phyloP scores from a whole-genome alignment of 139 green algal genomes.

The Tetradesmus lagerheimii region DNA sequence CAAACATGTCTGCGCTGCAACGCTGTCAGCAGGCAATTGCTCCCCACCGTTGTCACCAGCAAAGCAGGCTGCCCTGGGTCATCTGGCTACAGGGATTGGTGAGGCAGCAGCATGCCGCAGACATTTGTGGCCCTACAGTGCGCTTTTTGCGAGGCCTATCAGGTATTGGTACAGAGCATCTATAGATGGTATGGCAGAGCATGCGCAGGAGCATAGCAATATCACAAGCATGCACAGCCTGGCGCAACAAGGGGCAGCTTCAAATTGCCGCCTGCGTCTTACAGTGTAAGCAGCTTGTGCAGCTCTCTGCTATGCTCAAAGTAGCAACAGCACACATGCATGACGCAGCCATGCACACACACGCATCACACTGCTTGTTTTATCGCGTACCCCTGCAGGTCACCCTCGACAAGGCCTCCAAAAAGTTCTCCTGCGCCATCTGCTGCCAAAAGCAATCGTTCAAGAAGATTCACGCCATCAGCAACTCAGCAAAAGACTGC shows the following conservation, averaged over 20 bases:
- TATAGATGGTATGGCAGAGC: too few species aligned
- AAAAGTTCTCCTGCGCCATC: conserved; percentile 18
- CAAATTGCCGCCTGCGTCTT: too few species aligned
- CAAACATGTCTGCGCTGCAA: background rate
- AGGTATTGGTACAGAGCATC: background rate
- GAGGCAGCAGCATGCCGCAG: conserved; percentile 8
- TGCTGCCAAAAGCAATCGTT: conserved; percentile 31
- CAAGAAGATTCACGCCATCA: conserved; percentile 24
- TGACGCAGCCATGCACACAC: too few species aligned
- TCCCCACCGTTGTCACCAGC: background rate
- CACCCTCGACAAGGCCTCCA: background rate
- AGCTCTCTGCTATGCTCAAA: too few species aligned
- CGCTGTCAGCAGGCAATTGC: background rate
- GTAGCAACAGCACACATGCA: too few species aligned
- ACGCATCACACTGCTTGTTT: too few species aligned
- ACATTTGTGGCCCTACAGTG: conserved; percentile 29
- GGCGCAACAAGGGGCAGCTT: too few species aligned
- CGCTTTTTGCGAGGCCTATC: conserved; percentile 15
- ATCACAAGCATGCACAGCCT: too few species aligned
- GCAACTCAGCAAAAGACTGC: conserved; percentile 17
- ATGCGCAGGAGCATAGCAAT: too few species aligned
- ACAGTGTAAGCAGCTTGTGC: too few species aligned
- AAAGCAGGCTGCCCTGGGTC: too few species aligned
- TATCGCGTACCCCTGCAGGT: background rate
- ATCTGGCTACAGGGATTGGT: too few species aligned